These are phyloP conservation scores for fission yeast (Schizosaccharomyces pombe) DNA, from an alignment of 805 yeast genomes.

Conservation along the genomic window ASM294v3 CU329670.1:1853501-1854000, in stretches of 20 bases:
- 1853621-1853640: constrained; percentile 51
- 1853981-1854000: constrained; percentile 68
- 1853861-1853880: constrained; percentile 78
- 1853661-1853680: constrained; percentile 55
- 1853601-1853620: constrained; percentile 70
- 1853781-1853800: constrained; percentile 68
- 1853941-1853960: constrained; percentile 68
- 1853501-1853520: constrained; percentile 85
- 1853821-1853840: constrained; percentile 78
- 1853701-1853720: constrained; percentile 87
- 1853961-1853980: constrained; percentile 56
- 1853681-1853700: constrained; percentile 86
- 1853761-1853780: constrained; percentile 82
- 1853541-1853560: constrained; percentile 77
- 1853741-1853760: constrained; percentile 59
- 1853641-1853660: constrained; percentile 75
- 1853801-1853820: constrained; percentile 55
- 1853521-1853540: constrained; percentile 69
- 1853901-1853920: constrained; percentile 52
- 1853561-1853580: constrained; percentile 38
- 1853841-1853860: constrained; percentile 91
- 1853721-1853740: constrained; percentile 65
- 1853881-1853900: constrained; percentile 60
- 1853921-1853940: constrained; percentile 75
- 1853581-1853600: constrained; percentile 58